Evolutionary conservation across 2,329 filamentous ascomycete genomes (phyloP).

Genomic region (Acephala macrosclerotiorum): DNA sequence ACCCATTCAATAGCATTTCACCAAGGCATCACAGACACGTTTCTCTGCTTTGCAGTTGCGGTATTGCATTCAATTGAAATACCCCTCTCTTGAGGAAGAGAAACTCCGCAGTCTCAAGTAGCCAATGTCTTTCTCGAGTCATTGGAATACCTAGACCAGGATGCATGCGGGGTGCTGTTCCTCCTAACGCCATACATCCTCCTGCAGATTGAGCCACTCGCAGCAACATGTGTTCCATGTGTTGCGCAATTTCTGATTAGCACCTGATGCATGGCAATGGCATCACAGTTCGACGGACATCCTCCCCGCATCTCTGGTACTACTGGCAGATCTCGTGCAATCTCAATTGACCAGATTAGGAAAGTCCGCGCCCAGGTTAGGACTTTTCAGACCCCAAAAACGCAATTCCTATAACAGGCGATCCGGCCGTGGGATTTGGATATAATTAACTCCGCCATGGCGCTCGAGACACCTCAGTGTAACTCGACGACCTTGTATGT

Average conservation of each 20-base stretch:
- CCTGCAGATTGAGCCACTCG: conserved; percentile 25
- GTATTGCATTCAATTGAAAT: neutral
- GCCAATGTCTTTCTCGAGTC: neutral
- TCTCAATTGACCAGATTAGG: neutral
- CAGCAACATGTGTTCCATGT: conserved; percentile 22
- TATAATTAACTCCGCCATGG: neutral
- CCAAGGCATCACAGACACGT: neutral
- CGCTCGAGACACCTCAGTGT: neutral
- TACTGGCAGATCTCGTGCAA: neutral
- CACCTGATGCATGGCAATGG: conserved; percentile 23
- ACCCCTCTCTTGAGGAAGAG: neutral
- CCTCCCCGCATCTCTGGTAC: neutral
- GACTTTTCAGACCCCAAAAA: too few species aligned
- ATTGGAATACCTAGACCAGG: neutral
- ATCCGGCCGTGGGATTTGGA: neutral
- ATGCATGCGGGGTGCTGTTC: too few species aligned
- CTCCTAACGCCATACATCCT: neutral
- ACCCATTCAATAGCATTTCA: neutral
- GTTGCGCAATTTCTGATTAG: conserved; percentile 23
- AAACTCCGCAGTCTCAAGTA: neutral
- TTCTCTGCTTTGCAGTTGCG: neutral
- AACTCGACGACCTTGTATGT: neutral
- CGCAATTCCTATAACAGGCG: too few species aligned
- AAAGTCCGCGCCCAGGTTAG: too few species aligned
- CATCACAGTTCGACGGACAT: conserved; percentile 6